Percentiles rank a stretch among this genome's conserved stretches.
Evolutionary conservation across 768 basidiomycete species (phyloP).

Genomic region (Pholiota conissans): DNA sequence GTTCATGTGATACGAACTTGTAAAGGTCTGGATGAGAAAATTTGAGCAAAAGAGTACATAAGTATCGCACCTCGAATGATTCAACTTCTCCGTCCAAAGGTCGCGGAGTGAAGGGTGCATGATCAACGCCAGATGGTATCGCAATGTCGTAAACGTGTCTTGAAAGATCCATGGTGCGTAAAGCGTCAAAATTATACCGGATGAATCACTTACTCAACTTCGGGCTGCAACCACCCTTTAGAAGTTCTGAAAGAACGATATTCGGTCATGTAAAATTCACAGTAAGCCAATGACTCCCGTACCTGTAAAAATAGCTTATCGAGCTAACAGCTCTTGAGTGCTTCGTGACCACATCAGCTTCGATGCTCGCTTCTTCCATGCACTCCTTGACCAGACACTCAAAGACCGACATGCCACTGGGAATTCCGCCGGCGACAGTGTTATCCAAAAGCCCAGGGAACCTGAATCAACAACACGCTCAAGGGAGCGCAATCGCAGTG

Average conservation of each 20-base stretch:
- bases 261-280: background rate
- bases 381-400: constrained; percentile 88
- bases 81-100: constrained; percentile 95
- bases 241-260: constrained; percentile 40
- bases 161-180: background rate
- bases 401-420: constrained; percentile 70
- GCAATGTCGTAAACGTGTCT: constrained; percentile 86
- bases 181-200: background rate
- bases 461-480: constrained; percentile 32
- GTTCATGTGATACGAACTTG: constrained; percentile 68
- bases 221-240: constrained; percentile 83
- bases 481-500: background rate
- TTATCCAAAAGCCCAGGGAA: constrained; percentile 92
- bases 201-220: constrained; percentile 63
- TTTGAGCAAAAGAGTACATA: background rate
- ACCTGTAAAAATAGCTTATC: constrained; percentile 84
- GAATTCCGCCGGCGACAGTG: constrained; percentile 89
- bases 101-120: constrained; percentile 56
- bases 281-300: background rate
- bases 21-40: background rate
- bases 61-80: constrained; percentile 69
- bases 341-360: constrained; percentile 58
- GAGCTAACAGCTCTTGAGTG: constrained; percentile 64
- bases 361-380: constrained; percentile 89
- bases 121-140: constrained; percentile 54